Percentiles rank a stretch among this genome's conserved stretches.
phyloP scores from a whole-genome alignment of 805 yeast species.

The Starmerella sp. region DNA sequence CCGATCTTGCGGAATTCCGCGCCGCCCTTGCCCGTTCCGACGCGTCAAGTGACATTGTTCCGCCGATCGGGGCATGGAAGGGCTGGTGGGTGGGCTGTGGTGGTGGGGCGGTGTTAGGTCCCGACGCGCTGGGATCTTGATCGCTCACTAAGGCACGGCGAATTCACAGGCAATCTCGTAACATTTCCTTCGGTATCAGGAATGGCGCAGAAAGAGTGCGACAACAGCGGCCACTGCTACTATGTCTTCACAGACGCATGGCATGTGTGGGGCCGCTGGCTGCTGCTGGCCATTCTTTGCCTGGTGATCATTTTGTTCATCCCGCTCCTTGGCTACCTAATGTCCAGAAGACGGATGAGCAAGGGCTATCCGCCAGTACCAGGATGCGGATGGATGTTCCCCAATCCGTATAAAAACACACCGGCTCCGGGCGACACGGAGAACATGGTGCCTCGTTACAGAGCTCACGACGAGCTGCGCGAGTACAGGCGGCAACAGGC shows the following conservation, averaged over 20 bases:
- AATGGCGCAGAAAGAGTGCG: conserved; percentile 11
- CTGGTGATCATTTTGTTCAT: conserved; percentile 20
- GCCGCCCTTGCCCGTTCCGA: conserved; percentile 1
- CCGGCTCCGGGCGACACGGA: conserved; percentile 1
- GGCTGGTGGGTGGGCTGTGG: background rate
- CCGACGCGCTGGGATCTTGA: background rate
- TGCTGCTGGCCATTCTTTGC: conserved; percentile 26
- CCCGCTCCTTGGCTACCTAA: conserved; percentile 22
- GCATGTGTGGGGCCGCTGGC: conserved; percentile 32
- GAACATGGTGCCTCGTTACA: conserved; percentile 14
- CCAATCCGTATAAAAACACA: conserved; percentile 17
- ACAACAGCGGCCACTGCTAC: conserved; percentile 18
- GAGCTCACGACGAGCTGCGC: conserved; percentile 14
- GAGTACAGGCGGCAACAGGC: conserved; percentile 14
- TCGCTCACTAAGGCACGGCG: background rate
- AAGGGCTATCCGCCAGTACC: conserved; percentile 17
- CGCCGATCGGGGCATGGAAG: background rate
- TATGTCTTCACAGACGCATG: conserved; percentile 20
- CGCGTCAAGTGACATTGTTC: background rate
- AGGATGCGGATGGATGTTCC: conserved; percentile 23
- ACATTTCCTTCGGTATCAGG: background rate
- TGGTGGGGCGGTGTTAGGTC: background rate
- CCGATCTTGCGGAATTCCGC: background rate
- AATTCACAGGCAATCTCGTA: background rate
- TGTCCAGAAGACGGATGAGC: conserved; percentile 17